Conservation (phyloP, 139 green algal genomes). For the Chlorella sp. region DNA sequence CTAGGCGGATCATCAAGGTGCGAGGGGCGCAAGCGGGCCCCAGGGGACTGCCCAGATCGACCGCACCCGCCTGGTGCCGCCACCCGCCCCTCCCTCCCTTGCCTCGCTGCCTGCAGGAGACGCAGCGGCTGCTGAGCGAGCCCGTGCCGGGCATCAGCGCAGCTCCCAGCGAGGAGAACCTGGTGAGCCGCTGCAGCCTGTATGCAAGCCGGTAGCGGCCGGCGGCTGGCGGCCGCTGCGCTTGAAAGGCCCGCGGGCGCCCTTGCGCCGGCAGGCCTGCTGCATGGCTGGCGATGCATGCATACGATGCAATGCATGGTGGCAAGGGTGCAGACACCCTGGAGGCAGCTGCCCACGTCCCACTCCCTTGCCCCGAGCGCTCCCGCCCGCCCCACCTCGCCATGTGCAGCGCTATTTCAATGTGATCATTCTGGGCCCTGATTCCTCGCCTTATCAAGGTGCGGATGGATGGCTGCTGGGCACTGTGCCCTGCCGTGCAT, state of each 20-base stretch:
- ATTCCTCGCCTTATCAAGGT: constrained; percentile 95
- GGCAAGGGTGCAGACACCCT: no score
- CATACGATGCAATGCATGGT: no score
- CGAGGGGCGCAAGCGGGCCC: background rate
- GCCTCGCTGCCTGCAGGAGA: constrained; percentile 76
- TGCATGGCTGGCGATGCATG: no score
- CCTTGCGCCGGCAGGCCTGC: no score
- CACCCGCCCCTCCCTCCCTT: background rate
- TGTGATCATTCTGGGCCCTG: constrained; percentile 95
- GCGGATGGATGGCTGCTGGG: background rate
- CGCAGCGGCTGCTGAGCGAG: constrained; percentile 95
- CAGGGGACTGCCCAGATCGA: background rate
- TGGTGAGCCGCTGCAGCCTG: constrained; percentile 42
- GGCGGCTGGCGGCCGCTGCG: no score
- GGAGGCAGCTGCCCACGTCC: no score
- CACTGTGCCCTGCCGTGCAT: no score
- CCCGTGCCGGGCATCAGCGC: constrained; percentile 97
- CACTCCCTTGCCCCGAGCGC: no score
- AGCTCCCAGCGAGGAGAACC: constrained; percentile 94
- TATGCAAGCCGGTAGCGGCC: background rate
- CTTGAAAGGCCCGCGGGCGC: no score
- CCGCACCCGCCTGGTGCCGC: background rate
- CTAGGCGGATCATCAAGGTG: constrained; percentile 81
- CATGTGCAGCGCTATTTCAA: constrained; percentile 90
- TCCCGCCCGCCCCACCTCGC: no score